These are phyloP conservation scores for Ceratobasidium theobromae DNA, from an alignment of 1,284 basidiomycete genomes.

Conservation along the genomic window DNA sequence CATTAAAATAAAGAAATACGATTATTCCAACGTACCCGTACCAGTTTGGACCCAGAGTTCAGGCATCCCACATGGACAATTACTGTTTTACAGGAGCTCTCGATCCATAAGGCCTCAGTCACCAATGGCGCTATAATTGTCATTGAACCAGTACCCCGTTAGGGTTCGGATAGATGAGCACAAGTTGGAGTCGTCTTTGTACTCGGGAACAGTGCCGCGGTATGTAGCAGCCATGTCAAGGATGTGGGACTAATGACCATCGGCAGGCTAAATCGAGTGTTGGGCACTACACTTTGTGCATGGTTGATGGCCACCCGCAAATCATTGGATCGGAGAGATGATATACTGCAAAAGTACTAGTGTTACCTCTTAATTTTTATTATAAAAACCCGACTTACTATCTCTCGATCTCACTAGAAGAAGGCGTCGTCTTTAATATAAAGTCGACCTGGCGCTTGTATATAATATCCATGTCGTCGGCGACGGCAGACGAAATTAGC, in stretches of 20 bases:
- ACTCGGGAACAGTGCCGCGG: conserved; percentile 52
- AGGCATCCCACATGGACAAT: conserved; percentile 57
- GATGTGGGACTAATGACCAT: conserved; percentile 61
- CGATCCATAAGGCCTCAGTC: conserved; percentile 51
- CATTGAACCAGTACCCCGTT: conserved; percentile 64
- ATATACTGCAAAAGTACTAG: too few species aligned
- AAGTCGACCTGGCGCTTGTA: neutral
- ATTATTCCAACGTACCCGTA: conserved; percentile 40
- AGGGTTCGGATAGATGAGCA: conserved; percentile 50
- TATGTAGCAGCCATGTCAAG: conserved; percentile 57
- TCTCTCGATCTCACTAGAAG: neutral
- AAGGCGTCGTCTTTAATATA: neutral
- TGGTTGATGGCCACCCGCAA: conserved; percentile 63
- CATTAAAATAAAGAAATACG: neutral
- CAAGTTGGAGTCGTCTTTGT: conserved; percentile 47
- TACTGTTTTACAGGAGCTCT: conserved; percentile 47
- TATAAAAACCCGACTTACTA: neutral
- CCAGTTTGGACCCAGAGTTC: conserved; percentile 71
- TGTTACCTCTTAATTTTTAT: too few species aligned
- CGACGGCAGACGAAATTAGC: neutral
- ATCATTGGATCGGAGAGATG: too few species aligned
- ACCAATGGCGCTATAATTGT: conserved; percentile 53
- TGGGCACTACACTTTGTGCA: conserved; percentile 58
- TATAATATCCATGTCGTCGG: neutral
- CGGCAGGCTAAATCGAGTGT: conserved; percentile 66